Evolutionary conservation across 2,329 filamentous ascomycete species (phyloP).

Genomic region (Diplodia mutila): DNA sequence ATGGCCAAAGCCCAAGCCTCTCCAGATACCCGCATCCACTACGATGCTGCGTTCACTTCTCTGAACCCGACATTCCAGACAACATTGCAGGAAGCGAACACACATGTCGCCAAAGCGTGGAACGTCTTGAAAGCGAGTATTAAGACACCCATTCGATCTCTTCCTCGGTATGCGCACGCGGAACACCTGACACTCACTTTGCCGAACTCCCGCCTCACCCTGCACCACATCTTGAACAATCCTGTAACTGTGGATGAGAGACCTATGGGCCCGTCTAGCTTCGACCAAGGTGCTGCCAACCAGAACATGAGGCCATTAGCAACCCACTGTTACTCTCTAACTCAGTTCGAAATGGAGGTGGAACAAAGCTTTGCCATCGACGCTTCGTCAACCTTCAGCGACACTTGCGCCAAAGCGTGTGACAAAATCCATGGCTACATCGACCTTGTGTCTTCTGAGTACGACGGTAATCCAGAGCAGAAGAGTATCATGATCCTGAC

Average conservation of each 20-base stretch:
- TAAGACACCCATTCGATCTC: constrained; percentile 45
- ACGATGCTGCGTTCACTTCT: constrained; percentile 36
- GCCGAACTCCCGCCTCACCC: background rate
- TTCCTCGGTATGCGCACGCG: constrained; percentile 45
- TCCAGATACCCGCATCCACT: constrained; percentile 25
- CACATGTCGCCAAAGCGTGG: constrained; percentile 34
- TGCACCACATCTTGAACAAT: background rate
- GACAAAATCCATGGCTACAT: constrained; percentile 44
- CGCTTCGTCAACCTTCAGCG: background rate
- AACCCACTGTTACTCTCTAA: background rate
- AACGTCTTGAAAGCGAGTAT: constrained; percentile 30
- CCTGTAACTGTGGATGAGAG: background rate
- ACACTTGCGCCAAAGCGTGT: constrained; percentile 39
- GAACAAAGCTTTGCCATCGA: background rate
- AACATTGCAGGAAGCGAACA: constrained; percentile 28
- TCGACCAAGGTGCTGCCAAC: background rate
- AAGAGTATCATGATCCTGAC: constrained; percentile 59
- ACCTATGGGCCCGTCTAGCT: background rate
- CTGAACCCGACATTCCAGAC: constrained; percentile 32
- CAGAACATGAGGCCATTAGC: background rate
- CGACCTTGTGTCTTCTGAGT: constrained; percentile 39
- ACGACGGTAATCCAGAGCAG: constrained; percentile 52
- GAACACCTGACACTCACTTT: background rate
- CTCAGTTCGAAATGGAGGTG: background rate
- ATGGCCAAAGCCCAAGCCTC: constrained; percentile 38